Percentiles rank a stretch among this genome's conserved stretches.
These are phyloP conservation scores for Colletotrichum costaricense DNA, from an alignment of 2,329 filamentous ascomycete species.

Conservation along the genomic window DNA sequence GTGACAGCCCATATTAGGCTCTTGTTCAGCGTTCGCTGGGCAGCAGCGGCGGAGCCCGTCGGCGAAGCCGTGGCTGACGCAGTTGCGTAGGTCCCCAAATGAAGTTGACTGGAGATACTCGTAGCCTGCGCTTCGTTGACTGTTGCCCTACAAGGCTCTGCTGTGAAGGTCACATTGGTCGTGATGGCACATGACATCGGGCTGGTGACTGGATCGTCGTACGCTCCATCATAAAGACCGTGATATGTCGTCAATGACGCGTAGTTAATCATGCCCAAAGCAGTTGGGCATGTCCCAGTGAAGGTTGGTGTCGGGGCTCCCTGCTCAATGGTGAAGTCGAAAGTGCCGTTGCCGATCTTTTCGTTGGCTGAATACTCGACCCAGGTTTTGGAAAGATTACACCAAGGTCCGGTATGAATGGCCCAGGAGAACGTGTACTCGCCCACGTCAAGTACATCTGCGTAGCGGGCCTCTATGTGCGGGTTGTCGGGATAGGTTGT, in stretches of 20 bases:
- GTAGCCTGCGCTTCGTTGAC: conserved; percentile 6
- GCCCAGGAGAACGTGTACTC: conserved; percentile 7
- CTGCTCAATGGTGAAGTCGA: conserved; percentile 2
- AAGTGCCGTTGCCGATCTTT: conserved; percentile 4
- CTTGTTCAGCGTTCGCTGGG: neutral
- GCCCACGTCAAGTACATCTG: neutral
- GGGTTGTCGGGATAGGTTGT: neutral
- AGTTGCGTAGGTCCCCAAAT: conserved; percentile 26
- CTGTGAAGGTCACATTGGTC: neutral
- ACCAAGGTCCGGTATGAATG: conserved; percentile 6
- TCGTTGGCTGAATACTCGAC: neutral
- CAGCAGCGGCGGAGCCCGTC: conserved; percentile 39
- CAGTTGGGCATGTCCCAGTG: conserved; percentile 8
- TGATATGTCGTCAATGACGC: conserved; percentile 13
- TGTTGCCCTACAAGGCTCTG: conserved; percentile 13
- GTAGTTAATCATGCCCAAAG: conserved; percentile 3
- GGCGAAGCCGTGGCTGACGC: conserved; percentile 43
- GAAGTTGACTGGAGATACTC: conserved; percentile 16
- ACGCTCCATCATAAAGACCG: neutral
- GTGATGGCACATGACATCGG: conserved; percentile 7
- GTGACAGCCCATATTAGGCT: neutral
- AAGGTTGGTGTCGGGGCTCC: conserved; percentile 18
- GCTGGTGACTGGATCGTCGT: neutral
- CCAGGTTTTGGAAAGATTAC: neutral
- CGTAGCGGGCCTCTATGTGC: neutral